Percentiles rank a stretch among this genome's conserved stretches.
Evolutionary conservation across 2,329 filamentous ascomycete species (phyloP).

Genomic region (Xylaria sp.): DNA sequence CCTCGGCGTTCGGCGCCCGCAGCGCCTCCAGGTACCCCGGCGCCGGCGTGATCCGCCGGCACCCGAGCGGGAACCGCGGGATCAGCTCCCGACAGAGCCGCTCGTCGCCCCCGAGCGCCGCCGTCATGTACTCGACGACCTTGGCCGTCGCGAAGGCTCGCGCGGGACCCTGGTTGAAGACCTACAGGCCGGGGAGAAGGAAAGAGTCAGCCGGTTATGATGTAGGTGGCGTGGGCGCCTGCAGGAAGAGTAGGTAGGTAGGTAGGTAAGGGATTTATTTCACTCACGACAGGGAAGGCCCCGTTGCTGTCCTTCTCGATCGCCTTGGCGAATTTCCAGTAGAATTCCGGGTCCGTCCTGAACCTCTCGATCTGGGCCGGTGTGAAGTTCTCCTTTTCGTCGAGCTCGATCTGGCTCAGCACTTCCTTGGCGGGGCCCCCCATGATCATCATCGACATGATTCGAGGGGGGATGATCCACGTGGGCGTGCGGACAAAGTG

Average conservation of each 20-base stretch:
- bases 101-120: slow-evolving; percentile 50
- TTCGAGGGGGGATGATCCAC: slow-evolving; percentile 45
- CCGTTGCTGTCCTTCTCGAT: slow-evolving; percentile 50
- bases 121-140: slow-evolving; percentile 50
- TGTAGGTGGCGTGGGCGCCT: neutral
- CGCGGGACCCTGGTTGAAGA: slow-evolving; percentile 44
- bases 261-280: no score
- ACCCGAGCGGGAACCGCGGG: slow-evolving; percentile 52
- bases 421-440: slow-evolving; percentile 41
- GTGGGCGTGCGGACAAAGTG: slow-evolving; percentile 48
- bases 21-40: slow-evolving; percentile 53
- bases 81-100: slow-evolving; percentile 54
- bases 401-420: slow-evolving; percentile 44
- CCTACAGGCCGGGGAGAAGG: slow-evolving; percentile 33
- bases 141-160: slow-evolving; percentile 47
- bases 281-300: slow-evolving; percentile 46
- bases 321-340: slow-evolving; percentile 49
- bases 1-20: slow-evolving; percentile 49
- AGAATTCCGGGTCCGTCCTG: slow-evolving; percentile 48
- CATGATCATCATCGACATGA: slow-evolving; percentile 43
- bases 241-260: no score
- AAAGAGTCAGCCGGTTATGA: slow-evolving; percentile 8
- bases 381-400: slow-evolving; percentile 47
- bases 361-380: slow-evolving; percentile 50
- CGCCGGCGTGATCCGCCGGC: slow-evolving; percentile 53